Conservation (phyloP, 805 yeast genomes). For the Cyberlindnera mrakii region DNA sequence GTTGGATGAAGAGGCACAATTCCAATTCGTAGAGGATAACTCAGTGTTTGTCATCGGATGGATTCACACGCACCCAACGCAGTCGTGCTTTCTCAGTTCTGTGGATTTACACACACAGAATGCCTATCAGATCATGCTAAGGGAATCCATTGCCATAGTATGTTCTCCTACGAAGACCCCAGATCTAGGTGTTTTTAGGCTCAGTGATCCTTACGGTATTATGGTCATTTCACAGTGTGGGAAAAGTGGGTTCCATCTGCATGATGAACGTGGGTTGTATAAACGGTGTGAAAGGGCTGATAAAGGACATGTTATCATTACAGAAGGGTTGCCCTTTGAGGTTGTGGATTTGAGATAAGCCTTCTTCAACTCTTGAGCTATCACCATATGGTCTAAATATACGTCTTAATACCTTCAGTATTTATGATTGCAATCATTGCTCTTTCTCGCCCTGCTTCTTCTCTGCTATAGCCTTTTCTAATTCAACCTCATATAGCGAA, state of each 20-base stretch:
- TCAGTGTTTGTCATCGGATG: slow-evolving; percentile 64
- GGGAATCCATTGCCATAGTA: slow-evolving; percentile 64
- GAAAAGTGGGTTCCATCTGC: slow-evolving; percentile 55
- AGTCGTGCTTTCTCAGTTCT: slow-evolving; percentile 61
- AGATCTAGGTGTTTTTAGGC: slow-evolving; percentile 44
- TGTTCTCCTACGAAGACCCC: slow-evolving; percentile 50
- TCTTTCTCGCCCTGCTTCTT: no score
- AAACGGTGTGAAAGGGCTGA: slow-evolving; percentile 33
- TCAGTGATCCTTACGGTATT: slow-evolving; percentile 63
- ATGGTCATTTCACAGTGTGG: slow-evolving; percentile 47
- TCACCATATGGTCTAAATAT: no score
- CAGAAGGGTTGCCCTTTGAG: slow-evolving; percentile 40
- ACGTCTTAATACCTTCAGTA: no score
- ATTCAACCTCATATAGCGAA: slow-evolving; percentile 10
- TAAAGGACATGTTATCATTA: slow-evolving; percentile 45
- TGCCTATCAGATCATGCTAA: slow-evolving; percentile 63
- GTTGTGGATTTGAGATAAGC: slow-evolving; percentile 40
- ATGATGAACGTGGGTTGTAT: slow-evolving; percentile 44
- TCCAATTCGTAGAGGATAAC: slow-evolving; percentile 46
- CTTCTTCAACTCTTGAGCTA: neutral
- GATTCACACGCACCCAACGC: slow-evolving; percentile 75
- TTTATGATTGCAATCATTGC: no score
- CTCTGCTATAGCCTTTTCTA: neutral
- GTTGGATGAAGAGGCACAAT: slow-evolving; percentile 50
- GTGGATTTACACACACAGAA: slow-evolving; percentile 65